A percentile compares a stretch with the other conserved stretches of the same genome.
Conservation (phyloP, 495 filamentous ascomycete genomes). For the Aspergillus cavernicola region DNA sequence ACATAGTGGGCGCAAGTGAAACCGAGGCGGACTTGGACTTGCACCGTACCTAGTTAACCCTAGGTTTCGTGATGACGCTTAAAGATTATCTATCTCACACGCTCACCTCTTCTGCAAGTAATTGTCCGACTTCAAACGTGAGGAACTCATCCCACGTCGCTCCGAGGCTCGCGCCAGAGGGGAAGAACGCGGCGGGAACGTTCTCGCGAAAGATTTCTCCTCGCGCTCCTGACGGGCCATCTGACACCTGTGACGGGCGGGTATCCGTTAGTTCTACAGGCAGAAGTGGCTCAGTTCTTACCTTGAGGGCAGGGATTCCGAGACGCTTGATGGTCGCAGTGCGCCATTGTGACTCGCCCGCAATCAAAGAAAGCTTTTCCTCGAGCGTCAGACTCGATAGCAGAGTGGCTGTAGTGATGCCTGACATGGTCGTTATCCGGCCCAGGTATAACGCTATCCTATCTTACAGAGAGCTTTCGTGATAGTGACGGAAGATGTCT, state of each 20-base stretch:
- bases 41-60: not conserved
- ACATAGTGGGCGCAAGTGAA: not conserved
- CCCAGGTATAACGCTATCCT: too few species aligned
- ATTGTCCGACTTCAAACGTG: not conserved
- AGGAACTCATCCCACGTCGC: conserved; percentile 1
- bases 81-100: too few species aligned
- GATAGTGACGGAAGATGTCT: too few species aligned
- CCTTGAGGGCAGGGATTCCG: not conserved
- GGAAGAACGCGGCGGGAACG: not conserved
- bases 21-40: conserved; percentile 1
- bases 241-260: not conserved
- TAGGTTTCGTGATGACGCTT: too few species aligned
- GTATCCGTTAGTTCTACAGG: not conserved
- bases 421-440: too few species aligned
- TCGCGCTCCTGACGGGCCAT: conserved; percentile 4
- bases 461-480: too few species aligned
- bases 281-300: not conserved
- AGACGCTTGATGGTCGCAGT: conserved; percentile 4
- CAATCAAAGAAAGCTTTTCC: not conserved
- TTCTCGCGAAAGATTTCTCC: not conserved
- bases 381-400: conserved; percentile 1
- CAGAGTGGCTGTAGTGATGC: not conserved
- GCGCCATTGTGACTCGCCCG: not conserved
- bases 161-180: not conserved
- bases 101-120: conserved; percentile 1